phyloP scores from a whole-genome alignment of 2,329 filamentous ascomycete species.

The Fusarium albidum region DNA sequence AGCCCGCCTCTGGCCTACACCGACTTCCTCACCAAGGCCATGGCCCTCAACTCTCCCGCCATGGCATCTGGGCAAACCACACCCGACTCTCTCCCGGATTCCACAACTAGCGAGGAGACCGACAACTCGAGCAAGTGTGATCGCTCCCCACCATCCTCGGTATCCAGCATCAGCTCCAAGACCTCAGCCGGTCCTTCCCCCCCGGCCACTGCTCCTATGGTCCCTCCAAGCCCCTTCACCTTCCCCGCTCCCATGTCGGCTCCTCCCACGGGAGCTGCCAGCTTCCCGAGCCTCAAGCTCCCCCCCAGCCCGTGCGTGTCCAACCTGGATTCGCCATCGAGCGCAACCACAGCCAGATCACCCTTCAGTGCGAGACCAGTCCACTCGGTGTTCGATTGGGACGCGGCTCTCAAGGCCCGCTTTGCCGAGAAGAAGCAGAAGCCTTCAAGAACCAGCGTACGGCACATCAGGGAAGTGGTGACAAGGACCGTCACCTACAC shows the following conservation, averaged over 20 bases:
- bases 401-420: slow-evolving; percentile 72
- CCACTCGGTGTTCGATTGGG: slow-evolving; percentile 82
- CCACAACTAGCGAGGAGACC: slow-evolving; percentile 63
- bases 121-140: slow-evolving; percentile 67
- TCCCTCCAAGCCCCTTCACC: slow-evolving; percentile 62
- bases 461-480: slow-evolving; percentile 85
- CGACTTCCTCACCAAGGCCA: slow-evolving; percentile 84
- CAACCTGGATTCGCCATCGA: slow-evolving; percentile 73
- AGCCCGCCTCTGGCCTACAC: slow-evolving; percentile 90
- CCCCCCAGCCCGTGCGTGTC: slow-evolving; percentile 79
- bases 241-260: slow-evolving; percentile 63
- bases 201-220: slow-evolving; percentile 48
- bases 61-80: slow-evolving; percentile 59
- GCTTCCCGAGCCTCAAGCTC: slow-evolving; percentile 75
- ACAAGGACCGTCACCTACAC: slow-evolving; percentile 96
- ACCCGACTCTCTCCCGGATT: slow-evolving; percentile 60
- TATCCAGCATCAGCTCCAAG: slow-evolving; percentile 47
- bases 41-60: slow-evolving; percentile 78
- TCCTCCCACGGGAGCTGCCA: slow-evolving; percentile 66
- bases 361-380: slow-evolving; percentile 75
- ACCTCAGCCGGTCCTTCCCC: slow-evolving; percentile 34
- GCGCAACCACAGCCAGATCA: slow-evolving; percentile 67
- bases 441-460: slow-evolving; percentile 67
- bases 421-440: slow-evolving; percentile 69
- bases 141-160: slow-evolving; percentile 56